A percentile compares a stretch with the other conserved stretches of the same genome.
These are phyloP conservation scores for Dryas drummondii DNA, from an alignment of 306 rosid genomes.

Conservation along the genomic window DNA sequence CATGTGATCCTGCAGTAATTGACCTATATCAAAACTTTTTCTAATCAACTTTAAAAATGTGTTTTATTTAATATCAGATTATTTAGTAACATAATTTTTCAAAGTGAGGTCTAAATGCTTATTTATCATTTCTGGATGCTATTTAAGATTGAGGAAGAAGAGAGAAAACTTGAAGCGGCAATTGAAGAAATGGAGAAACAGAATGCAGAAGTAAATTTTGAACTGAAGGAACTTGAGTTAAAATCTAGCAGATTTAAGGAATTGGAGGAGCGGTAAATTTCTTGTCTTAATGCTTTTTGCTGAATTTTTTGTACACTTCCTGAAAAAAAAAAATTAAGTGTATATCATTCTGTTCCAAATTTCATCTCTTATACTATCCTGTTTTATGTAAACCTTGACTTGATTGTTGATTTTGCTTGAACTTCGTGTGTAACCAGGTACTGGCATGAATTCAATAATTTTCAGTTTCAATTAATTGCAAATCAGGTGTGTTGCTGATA, in stretches of 20 bases:
- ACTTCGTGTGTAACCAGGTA: slow-evolving; percentile 63
- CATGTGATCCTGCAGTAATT: background rate
- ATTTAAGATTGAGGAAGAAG: slow-evolving; percentile 88
- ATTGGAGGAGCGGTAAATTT: slow-evolving; percentile 80
- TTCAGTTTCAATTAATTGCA: slow-evolving; percentile 88
- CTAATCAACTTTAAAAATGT: background rate
- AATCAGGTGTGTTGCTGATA: slow-evolving; percentile 64
- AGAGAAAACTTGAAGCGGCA: slow-evolving; percentile 83
- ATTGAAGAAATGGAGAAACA: slow-evolving; percentile 81
- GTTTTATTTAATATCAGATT: slow-evolving; percentile 12
- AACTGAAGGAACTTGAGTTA: slow-evolving; percentile 73
- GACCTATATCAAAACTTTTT: background rate
- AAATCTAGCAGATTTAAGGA: slow-evolving; percentile 80
- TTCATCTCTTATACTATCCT: slow-evolving; percentile 8
- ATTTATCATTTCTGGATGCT: slow-evolving; percentile 30
- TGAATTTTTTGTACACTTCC: slow-evolving; percentile 3
- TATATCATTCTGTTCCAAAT: background rate
- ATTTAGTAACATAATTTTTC: slow-evolving; percentile 23
- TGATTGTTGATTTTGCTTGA: slow-evolving; percentile 20
- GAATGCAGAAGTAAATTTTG: slow-evolving; percentile 72
- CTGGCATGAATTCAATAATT: slow-evolving; percentile 94
- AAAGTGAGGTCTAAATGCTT: slow-evolving; percentile 23
- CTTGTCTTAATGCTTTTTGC: slow-evolving; percentile 19
- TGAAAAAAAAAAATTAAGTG: slow-evolving; percentile 27
- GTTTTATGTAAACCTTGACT: slow-evolving; percentile 19